Conservation (phyloP, 2,329 filamentous ascomycete species). For the Aspergillus sp. region DNA sequence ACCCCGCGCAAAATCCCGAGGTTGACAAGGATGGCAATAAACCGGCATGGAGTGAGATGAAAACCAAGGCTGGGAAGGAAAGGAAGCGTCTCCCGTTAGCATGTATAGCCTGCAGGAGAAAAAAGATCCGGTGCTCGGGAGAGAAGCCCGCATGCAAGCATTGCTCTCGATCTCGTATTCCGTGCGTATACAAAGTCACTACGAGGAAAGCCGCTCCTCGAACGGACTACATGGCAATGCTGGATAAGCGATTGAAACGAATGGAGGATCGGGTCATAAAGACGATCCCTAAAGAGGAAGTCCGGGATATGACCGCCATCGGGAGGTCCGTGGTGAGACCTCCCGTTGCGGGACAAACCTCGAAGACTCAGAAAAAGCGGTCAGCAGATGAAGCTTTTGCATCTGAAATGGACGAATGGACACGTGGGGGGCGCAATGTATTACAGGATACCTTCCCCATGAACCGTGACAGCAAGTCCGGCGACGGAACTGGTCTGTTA, state of each 20-base stretch:
- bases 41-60: constrained; percentile 73
- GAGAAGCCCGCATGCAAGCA: constrained; percentile 98
- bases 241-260: constrained; percentile 89
- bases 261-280: constrained; percentile 99
- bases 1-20: constrained; percentile 14
- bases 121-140: constrained; percentile 96
- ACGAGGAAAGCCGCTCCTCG: constrained; percentile 88
- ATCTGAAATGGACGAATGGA: constrained; percentile 76
- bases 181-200: constrained; percentile 96
- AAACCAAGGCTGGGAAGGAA: constrained; percentile 92
- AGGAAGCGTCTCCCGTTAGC: constrained; percentile 87
- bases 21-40: constrained; percentile 49
- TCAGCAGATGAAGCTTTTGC: constrained; percentile 83
- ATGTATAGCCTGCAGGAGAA: constrained; percentile 90
- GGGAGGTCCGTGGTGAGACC: constrained; percentile 83
- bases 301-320: constrained; percentile 62
- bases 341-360: constrained; percentile 54
- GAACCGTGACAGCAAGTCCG: constrained; percentile 56
- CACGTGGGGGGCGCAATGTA: constrained; percentile 52
- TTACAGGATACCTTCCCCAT: constrained; percentile 48
- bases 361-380: constrained; percentile 69
- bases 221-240: constrained; percentile 98
- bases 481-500: constrained; percentile 71
- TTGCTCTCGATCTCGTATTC: constrained; percentile 84
- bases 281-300: constrained; percentile 81